Percentiles rank a stretch among this genome's conserved stretches.
Evolutionary conservation across 2,329 filamentous ascomycete genomes (phyloP).

Genomic region (Aspergillus viridinutans): DNA sequence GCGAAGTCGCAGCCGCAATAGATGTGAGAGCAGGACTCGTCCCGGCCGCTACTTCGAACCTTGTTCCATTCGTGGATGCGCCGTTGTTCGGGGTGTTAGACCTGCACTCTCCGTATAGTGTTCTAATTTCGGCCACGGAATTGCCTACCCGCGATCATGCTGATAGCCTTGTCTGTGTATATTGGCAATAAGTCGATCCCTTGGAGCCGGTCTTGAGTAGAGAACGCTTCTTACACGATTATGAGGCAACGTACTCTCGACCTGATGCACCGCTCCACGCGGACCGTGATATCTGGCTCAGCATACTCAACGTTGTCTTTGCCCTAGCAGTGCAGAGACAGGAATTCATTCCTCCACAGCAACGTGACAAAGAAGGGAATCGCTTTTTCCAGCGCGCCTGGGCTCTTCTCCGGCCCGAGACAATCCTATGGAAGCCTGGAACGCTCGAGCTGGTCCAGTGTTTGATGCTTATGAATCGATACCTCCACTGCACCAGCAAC

Average conservation of each 20-base stretch:
- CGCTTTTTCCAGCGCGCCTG: constrained; percentile 15
- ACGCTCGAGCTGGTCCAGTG: constrained; percentile 15
- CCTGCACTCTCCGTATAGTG: background rate
- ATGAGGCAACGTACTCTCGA: constrained; percentile 3
- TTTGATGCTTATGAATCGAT: constrained; percentile 18
- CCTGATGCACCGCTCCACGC: background rate
- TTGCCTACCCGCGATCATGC: constrained; percentile 12
- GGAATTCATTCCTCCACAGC: constrained; percentile 6
- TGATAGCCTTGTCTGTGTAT: constrained; percentile 13
- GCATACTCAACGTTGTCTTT: constrained; percentile 15
- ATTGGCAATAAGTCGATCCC: constrained; percentile 14
- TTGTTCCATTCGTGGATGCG: constrained; percentile 17
- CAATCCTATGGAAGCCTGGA: constrained; percentile 13
- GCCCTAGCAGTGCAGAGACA: constrained; percentile 16
- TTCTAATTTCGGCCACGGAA: background rate
- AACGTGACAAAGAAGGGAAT: constrained; percentile 10
- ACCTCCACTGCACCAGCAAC: constrained; percentile 18
- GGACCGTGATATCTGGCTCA: constrained; percentile 2
- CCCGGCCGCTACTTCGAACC: constrained; percentile 1
- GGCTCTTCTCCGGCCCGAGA: constrained; percentile 10
- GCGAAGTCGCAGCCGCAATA: constrained; percentile 12
- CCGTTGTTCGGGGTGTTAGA: constrained; percentile 16
- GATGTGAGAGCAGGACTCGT: constrained; percentile 10
- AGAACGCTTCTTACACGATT: constrained; percentile 8
- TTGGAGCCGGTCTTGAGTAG: constrained; percentile 12